A percentile compares a stretch with the other conserved stretches of the same genome.
These are phyloP conservation scores for Fusarium lyarnte DNA, from an alignment of 2,329 filamentous ascomycete species.

Conservation along the genomic window DNA sequence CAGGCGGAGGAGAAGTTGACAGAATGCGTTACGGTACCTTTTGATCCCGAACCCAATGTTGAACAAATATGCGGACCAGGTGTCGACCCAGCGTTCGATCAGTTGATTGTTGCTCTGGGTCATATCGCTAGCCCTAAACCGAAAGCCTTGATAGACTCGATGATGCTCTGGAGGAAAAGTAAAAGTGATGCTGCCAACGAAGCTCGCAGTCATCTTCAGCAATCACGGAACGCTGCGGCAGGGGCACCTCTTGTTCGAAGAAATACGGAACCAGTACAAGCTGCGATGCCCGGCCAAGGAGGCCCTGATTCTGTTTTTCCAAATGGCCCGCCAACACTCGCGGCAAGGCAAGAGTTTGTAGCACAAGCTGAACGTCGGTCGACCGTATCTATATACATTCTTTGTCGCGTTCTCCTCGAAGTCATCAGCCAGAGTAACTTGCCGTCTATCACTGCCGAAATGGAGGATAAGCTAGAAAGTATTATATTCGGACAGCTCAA, in stretches of 20 bases:
- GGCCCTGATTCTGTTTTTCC: constrained; percentile 45
- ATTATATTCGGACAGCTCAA: constrained; percentile 98
- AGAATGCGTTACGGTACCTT: constrained; percentile 81
- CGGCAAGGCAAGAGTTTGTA: constrained; percentile 74
- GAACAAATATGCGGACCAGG: constrained; percentile 92
- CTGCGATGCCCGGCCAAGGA: constrained; percentile 41
- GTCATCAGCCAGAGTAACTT: constrained; percentile 92
- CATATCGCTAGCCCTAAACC: constrained; percentile 95
- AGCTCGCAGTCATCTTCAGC: constrained; percentile 68
- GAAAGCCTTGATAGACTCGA: constrained; percentile 93
- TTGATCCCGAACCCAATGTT: constrained; percentile 83
- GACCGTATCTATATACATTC: constrained; percentile 93
- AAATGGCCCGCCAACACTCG: constrained; percentile 52
- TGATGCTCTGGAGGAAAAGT: constrained; percentile 97
- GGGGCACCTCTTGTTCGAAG: constrained; percentile 69
- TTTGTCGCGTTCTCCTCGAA: constrained; percentile 92
- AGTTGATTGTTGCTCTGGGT: constrained; percentile 90
- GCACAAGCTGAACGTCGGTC: constrained; percentile 87
- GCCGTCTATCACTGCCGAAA: constrained; percentile 83
- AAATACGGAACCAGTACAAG: constrained; percentile 77
- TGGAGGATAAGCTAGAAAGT: constrained; percentile 92
- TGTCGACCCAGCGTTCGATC: constrained; percentile 89
- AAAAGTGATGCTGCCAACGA: constrained; percentile 90
- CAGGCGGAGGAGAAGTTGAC: constrained; percentile 97
- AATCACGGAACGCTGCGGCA: constrained; percentile 55